phyloP scores from a whole-genome alignment of 768 basidiomycete species.

The Mrakia blollopis region DNA sequence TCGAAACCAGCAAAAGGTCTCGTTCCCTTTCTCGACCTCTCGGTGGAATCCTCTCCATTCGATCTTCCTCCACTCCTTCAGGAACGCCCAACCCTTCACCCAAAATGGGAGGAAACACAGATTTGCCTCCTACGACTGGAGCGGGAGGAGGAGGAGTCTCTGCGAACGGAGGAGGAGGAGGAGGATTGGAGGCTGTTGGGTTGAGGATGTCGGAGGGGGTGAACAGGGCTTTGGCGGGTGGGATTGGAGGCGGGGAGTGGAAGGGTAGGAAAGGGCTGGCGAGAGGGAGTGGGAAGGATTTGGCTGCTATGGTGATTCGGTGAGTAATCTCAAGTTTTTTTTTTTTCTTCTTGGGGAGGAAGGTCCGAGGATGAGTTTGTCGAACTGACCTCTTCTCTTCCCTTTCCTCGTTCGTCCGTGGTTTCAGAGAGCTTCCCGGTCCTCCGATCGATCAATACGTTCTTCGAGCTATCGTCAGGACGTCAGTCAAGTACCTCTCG shows the following conservation, averaged over 20 bases:
- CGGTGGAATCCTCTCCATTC: conserved; percentile 18
- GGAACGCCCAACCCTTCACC: conserved; percentile 25
- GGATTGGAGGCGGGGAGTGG: conserved; percentile 15
- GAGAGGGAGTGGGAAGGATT: conserved; percentile 16
- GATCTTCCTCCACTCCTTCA: conserved; percentile 13
- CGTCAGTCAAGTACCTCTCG: conserved; percentile 32
- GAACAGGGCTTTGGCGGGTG: conserved; percentile 21
- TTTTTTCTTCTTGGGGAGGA: no score
- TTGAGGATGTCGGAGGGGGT: conserved; percentile 26
- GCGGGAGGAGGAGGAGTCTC: not conserved
- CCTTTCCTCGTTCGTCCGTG: not conserved
- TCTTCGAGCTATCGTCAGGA: conserved; percentile 31
- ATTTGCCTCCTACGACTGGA: conserved; percentile 4
- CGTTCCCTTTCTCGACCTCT: conserved; percentile 29
- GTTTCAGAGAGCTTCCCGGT: conserved; percentile 24
- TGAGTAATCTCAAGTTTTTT: not conserved
- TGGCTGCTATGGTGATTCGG: conserved; percentile 11
- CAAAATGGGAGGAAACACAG: conserved; percentile 14
- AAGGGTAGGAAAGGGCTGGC: conserved; percentile 27
- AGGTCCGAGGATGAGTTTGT: no score
- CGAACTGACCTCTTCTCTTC: not conserved
- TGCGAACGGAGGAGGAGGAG: not conserved
- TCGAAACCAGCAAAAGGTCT: conserved; percentile 22
- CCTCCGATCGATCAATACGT: conserved; percentile 32
- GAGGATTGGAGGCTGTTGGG: conserved; percentile 31